Conservation (phyloP, 2,329 filamentous ascomycete genomes). For the Gremmenia infestans region DNA sequence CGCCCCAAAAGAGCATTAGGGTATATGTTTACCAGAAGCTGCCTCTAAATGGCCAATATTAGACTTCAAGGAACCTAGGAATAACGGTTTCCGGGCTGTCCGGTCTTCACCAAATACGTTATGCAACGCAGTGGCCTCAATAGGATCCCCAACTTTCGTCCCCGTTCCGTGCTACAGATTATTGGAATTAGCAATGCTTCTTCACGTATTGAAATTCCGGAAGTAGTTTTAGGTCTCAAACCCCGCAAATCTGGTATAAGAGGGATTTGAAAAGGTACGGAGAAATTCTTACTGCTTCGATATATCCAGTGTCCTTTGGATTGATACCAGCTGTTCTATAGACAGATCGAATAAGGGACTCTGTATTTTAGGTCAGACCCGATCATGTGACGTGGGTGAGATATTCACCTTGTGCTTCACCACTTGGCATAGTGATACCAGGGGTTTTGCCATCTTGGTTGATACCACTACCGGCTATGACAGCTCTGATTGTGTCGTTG, state of each 20-base stretch:
- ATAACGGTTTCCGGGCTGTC: slow-evolving; percentile 18
- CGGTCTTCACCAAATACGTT: slow-evolving; percentile 25
- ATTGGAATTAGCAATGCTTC: no score
- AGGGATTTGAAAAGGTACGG: no score
- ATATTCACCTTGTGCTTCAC: slow-evolving; percentile 35
- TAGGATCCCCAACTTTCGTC: slow-evolving; percentile 20
- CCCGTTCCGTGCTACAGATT: slow-evolving; percentile 6
- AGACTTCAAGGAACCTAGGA: slow-evolving; percentile 25
- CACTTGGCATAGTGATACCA: slow-evolving; percentile 51
- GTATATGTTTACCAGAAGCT: slow-evolving; percentile 17
- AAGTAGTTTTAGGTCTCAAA: no score
- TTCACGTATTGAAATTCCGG: no score
- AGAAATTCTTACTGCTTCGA: slow-evolving; percentile 6
- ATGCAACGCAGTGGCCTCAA: slow-evolving; percentile 22
- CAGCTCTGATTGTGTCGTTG: slow-evolving; percentile 51
- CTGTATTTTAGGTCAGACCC: slow-evolving; percentile 12
- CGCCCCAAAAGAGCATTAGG: background rate
- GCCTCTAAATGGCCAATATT: slow-evolving; percentile 28
- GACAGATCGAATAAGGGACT: slow-evolving; percentile 23
- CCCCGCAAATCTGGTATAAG: no score
- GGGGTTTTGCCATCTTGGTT: slow-evolving; percentile 56
- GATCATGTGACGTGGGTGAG: background rate
- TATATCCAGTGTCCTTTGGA: slow-evolving; percentile 15
- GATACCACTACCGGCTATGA: slow-evolving; percentile 47
- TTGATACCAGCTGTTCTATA: slow-evolving; percentile 13